Evolutionary conservation across 1,284 basidiomycete species (phyloP), one percentile per base, ranked within the genome.

Genomic region (Fomitopsis pinicola): DNA sequence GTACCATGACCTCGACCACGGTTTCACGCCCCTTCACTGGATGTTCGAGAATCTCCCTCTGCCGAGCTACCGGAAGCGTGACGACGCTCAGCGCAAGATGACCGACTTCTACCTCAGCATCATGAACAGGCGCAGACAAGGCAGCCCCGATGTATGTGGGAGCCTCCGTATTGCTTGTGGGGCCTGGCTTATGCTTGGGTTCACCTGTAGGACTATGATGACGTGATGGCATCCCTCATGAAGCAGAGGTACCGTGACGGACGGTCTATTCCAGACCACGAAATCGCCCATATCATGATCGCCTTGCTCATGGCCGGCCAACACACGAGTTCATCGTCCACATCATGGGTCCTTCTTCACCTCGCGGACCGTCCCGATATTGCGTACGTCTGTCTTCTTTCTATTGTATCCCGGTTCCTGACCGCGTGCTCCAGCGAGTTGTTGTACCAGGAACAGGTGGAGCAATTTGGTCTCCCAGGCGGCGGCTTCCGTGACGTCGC

Each of bases 241-340:
- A 82, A 88, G 66, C 92, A 96, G 72, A 85, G 80, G 56, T 99
- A 99, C 79, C 92, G 94, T 69, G 84, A 89, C 71, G 97, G 97
- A 55, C 81, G 85, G 45, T 73, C 81, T 1, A 83, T 99, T 38
- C 84, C 82, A 56, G 94, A 98, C 71, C 88, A 92, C 66, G 95
- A 98, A 75, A 91, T 99, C 64, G 95, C 97, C 0, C 97, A 98
- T 72, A 96, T 98, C 72, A 89, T 99, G 91, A 96, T 95, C 68
- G 94, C 94, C 22, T 82, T 96, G 53, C 86, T 97, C 65, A 96
- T 97, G 95, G 97, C 97, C 44, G 97, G 97, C 30, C 97, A 99
- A 77, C 97, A 99, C 78, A 99, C 97, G 0, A 94, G 91, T 68
- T 96, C 95, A 19, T 92, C 97, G 0, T 93, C 94, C 10, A 87